These are phyloP conservation scores for Amanita fuliginea DNA, from an alignment of 768 basidiomycete species.

Conservation along the genomic window DNA sequence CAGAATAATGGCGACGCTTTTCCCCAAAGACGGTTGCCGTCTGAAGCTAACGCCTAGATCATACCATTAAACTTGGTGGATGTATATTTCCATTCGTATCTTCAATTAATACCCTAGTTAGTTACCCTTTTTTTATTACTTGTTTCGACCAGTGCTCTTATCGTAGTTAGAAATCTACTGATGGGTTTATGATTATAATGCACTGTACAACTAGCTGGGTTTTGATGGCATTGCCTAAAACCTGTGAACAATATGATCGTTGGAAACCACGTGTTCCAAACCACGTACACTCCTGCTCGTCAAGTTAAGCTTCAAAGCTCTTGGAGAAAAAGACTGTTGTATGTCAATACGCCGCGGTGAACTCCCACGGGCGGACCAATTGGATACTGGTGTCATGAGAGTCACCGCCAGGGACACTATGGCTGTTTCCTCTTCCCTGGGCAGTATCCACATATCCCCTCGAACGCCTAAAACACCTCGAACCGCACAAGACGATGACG, in stretches of 20 bases:
- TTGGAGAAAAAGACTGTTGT: conserved; percentile 7
- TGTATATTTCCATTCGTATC: neutral
- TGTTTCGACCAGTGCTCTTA: too few species aligned
- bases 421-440: conserved; percentile 47
- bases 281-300: neutral
- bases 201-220: too few species aligned
- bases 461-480: conserved; percentile 34
- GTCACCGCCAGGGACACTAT: conserved; percentile 29
- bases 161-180: too few species aligned
- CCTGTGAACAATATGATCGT: too few species aligned
- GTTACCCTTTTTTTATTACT: too few species aligned
- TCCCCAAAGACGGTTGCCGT: conserved; percentile 87
- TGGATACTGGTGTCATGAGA: conserved; percentile 25
- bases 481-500: conserved; percentile 25
- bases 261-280: conserved; percentile 3
- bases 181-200: too few species aligned
- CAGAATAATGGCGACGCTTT: conserved; percentile 92
- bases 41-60: conserved; percentile 65
- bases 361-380: conserved; percentile 7
- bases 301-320: too few species aligned
- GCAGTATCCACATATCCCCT: conserved; percentile 47
- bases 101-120: too few species aligned
- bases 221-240: too few species aligned
- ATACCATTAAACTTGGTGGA: conserved; percentile 6
- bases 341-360: conserved; percentile 18